Evolutionary conservation across 352 stramenopile species (phyloP).

Genomic region (Phytophthora tentaculata): DNA sequence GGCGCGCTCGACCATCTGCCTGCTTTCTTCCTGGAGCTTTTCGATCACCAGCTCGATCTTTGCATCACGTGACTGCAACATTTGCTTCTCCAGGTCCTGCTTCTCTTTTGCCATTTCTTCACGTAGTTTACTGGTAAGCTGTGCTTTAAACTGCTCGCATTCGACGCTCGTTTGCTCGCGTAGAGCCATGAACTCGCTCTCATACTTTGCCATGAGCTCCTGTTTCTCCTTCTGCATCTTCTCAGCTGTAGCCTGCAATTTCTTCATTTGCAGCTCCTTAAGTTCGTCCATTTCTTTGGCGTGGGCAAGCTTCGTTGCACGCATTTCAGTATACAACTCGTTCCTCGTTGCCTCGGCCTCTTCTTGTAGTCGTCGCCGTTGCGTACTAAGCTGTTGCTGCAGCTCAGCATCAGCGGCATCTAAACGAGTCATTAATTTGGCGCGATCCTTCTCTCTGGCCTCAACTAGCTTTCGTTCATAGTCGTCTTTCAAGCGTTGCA

Average conservation of each 20-base stretch:
- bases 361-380: constrained; percentile 75
- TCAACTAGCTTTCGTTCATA: constrained; percentile 77
- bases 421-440: constrained; percentile 73
- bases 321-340: constrained; percentile 61
- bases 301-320: constrained; percentile 53
- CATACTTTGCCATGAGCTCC: constrained; percentile 67
- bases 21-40: constrained; percentile 77
- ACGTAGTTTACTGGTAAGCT: constrained; percentile 60
- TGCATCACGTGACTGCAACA: constrained; percentile 72
- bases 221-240: constrained; percentile 70
- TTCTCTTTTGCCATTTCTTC: constrained; percentile 68
- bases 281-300: constrained; percentile 70
- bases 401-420: constrained; percentile 77
- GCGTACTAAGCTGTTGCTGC: constrained; percentile 78
- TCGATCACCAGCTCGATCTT: constrained; percentile 87
- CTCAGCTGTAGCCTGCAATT: constrained; percentile 42
- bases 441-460: constrained; percentile 75
- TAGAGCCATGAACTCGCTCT: constrained; percentile 56
- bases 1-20: constrained; percentile 54
- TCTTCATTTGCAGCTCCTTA: constrained; percentile 50
- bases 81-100: constrained; percentile 66
- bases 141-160: constrained; percentile 67
- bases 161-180: constrained; percentile 67
- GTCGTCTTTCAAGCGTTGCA: constrained; percentile 70
- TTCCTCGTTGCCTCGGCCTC: constrained; percentile 68